Percentiles rank a stretch among this genome's conserved stretches.
These are phyloP conservation scores for Thalassia testudinum DNA, from an alignment of 116 monocot species.

Conservation along the genomic window DNA sequence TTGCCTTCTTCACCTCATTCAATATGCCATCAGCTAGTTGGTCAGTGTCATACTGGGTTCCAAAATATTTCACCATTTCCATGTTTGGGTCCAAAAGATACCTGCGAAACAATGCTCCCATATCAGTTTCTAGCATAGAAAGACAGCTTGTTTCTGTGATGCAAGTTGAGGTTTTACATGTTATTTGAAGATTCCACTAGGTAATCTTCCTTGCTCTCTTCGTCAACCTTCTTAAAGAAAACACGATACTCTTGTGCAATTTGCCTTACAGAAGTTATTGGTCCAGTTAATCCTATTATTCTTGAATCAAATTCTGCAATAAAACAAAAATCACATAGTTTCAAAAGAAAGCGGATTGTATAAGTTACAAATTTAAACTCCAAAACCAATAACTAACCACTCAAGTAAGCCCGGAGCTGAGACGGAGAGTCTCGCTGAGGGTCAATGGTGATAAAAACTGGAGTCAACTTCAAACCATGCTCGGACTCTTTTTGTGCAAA, in stretches of 20 bases:
- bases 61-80: slow-evolving; percentile 62
- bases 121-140: not conserved
- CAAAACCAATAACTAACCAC: slow-evolving; percentile 24
- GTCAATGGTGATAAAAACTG: slow-evolving; percentile 79
- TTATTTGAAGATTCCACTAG: slow-evolving; percentile 81
- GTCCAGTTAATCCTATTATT: slow-evolving; percentile 74
- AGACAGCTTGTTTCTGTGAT: not conserved
- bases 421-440: slow-evolving; percentile 77
- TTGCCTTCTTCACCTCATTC: slow-evolving; percentile 28
- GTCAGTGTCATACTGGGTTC: slow-evolving; percentile 41
- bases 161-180: slow-evolving; percentile 36
- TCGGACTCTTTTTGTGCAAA: slow-evolving; percentile 31
- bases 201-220: slow-evolving; percentile 77
- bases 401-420: slow-evolving; percentile 72
- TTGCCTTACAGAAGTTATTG: slow-evolving; percentile 51
- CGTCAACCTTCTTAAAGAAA: slow-evolving; percentile 79
- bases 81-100: slow-evolving; percentile 71
- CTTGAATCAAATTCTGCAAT: slow-evolving; percentile 80
- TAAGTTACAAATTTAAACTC: not conserved
- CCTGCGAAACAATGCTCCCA: slow-evolving; percentile 13
- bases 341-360: too few species aligned
- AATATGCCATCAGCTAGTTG: slow-evolving; percentile 45
- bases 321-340: not conserved
- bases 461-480: slow-evolving; percentile 50
- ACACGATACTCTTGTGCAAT: slow-evolving; percentile 86